Base-by-base conservation (phyloP, 164 flowering plant species). In the Nelumbo lutea region DNA sequence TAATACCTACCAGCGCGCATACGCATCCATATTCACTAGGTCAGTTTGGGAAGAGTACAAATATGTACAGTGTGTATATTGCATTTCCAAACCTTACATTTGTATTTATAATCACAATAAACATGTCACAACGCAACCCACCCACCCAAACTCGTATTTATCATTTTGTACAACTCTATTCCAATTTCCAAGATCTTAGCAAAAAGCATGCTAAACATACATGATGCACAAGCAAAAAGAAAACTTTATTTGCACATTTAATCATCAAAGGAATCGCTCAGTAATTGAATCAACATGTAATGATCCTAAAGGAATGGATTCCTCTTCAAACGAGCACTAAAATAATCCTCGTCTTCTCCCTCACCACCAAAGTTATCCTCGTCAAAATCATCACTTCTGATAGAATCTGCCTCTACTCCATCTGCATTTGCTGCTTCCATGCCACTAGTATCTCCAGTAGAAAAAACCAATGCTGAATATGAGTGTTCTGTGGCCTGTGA, bases 401-500 rank as follows among this genome's bases (percentile, higher is more conserved):
- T 65, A 39, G 9, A 53, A 46, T 70, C 77, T 39, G 45, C 14
- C 4, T 58, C 61, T 47, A 65, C n/a, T 69, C 67, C 71, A 58
- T 67, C 79, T 64, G 73, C 69, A 10, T 15, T 9, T 45, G 72
- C 73, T 48, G 69, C 57, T 14, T 41, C 13, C 39, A 74, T 41
- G 59, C 56, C 65, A 59, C 46, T 40, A 1, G 14, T 11, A 15
- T n/a, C 65, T 48, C 71, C 75, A 64, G 76, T 77, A 42, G 90
- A 73, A 65, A 78, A 38, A 62, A 90, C 59, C 58, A 83, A 14
- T 5, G 95, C 95, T 41, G 88, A 85, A 72, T 78, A 87, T 1
- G 97, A 84, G 66, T 95, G 94, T 65, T 80, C 92, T 2, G 78
- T 68, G 55, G 84, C 89, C 79, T 88, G 91, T 27, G 85, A 86